Percentiles rank a stretch among this genome's conserved stretches.
phyloP scores from a whole-genome alignment of 164 flowering plant species.

The Stephania japonica region DNA sequence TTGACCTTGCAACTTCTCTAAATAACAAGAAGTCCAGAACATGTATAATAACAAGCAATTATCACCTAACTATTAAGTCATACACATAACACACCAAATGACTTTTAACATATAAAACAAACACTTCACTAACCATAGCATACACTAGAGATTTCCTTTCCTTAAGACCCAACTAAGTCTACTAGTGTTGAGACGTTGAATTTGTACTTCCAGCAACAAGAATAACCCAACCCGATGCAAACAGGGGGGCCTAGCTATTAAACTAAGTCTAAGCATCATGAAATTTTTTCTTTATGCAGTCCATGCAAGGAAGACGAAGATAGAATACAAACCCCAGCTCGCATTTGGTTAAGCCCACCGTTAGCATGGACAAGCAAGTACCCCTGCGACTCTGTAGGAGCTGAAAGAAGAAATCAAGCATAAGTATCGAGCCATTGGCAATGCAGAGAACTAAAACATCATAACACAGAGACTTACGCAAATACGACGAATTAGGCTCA shows the following conservation, averaged over 20 bases:
- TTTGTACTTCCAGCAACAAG: background rate
- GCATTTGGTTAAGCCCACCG: conserved; percentile 99
- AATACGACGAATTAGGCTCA: conserved; percentile 50
- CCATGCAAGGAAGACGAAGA: conserved; percentile 3
- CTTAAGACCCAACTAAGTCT: background rate
- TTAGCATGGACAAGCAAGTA: conserved; percentile 85
- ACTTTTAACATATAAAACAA: background rate
- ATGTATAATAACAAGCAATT: background rate
- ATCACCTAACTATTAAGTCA: background rate
- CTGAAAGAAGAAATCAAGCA: conserved; percentile 35
- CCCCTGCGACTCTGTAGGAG: conserved; percentile 56
- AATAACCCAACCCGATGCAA: background rate
- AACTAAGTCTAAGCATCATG: background rate
- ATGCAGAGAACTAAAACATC: background rate
- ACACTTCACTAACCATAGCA: background rate
- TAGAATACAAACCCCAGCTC: conserved; percentile 78
- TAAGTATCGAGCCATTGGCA: background rate
- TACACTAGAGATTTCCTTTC: background rate
- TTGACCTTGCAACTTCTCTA: background rate
- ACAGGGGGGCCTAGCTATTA: background rate
- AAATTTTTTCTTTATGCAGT: background rate
- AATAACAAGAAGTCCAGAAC: no score
- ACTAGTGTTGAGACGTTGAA: background rate
- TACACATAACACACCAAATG: no score
- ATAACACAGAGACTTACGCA: conserved; percentile 34